Percentiles rank a stretch among this genome's conserved stretches.
Conservation (phyloP, 140 eudicot species). For the Senecio squalidus region DNA sequence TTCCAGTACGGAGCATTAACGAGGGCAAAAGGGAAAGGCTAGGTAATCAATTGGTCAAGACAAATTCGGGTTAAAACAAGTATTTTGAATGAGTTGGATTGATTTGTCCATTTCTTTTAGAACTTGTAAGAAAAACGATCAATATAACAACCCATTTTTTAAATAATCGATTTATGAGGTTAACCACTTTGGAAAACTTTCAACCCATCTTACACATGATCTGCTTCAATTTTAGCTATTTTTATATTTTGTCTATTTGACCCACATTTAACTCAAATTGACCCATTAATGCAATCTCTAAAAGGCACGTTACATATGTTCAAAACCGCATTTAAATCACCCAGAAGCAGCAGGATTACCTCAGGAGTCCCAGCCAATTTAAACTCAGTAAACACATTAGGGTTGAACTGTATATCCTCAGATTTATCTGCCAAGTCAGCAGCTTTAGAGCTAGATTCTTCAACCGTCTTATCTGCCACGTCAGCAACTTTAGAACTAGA, state of each 20-base stretch:
- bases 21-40: not conserved
- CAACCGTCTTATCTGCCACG: slow-evolving; percentile 23
- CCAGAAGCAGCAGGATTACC: slow-evolving; percentile 31
- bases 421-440: slow-evolving; percentile 29
- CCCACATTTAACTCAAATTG: no score
- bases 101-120: no score
- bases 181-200: no score
- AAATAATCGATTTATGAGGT: no score
- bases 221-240: no score
- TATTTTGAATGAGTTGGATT: slow-evolving; percentile 38
- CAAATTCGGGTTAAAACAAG: not conserved
- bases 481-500: slow-evolving; percentile 31
- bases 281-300: no score
- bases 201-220: no score
- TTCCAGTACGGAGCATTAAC: not conserved
- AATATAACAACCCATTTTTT: no score
- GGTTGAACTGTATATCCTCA: slow-evolving; percentile 65
- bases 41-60: no score
- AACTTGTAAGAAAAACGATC: no score
- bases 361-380: slow-evolving; percentile 79
- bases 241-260: no score
- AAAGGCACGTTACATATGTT: not conserved
- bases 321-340: not conserved
- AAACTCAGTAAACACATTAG: slow-evolving; percentile 96
- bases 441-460: slow-evolving; percentile 35